Conservation (phyloP, 2,329 filamentous ascomycete genomes). For the Bipolaris gigantea region DNA sequence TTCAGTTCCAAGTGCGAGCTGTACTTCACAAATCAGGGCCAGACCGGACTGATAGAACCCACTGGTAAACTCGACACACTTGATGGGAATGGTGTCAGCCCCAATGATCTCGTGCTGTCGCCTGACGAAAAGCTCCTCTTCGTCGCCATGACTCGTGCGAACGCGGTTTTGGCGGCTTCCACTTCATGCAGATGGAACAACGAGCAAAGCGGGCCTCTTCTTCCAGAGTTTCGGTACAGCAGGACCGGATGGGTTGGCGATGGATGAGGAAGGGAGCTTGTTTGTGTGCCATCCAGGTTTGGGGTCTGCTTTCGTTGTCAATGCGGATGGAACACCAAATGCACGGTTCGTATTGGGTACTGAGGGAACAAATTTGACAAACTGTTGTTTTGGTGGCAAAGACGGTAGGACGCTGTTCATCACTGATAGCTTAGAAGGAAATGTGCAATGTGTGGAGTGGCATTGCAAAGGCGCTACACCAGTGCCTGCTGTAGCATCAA, state of each 20-base stretch:
- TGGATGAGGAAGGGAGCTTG: conserved; percentile 45
- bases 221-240: conserved; percentile 49
- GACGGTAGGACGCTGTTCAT: conserved; percentile 47
- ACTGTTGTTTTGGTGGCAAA: conserved; percentile 47
- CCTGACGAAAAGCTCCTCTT: conserved; percentile 46
- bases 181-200: conserved; percentile 45
- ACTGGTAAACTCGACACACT: conserved; percentile 47
- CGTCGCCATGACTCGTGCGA: conserved; percentile 48
- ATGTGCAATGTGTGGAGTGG: conserved; percentile 41
- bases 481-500: background rate
- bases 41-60: conserved; percentile 49
- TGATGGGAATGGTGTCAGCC: conserved; percentile 45
- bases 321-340: conserved; percentile 44
- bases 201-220: conserved; percentile 46
- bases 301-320: conserved; percentile 46
- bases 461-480: conserved; percentile 30
- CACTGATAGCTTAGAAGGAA: conserved; percentile 48
- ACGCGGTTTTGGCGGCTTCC: conserved; percentile 50
- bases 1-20: conserved; percentile 44
- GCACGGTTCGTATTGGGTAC: conserved; percentile 37
- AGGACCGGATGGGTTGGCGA: conserved; percentile 46
- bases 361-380: conserved; percentile 45
- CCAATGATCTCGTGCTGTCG: conserved; percentile 46
- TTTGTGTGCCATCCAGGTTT: conserved; percentile 35
- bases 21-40: conserved; percentile 53